Percentiles rank a stretch among this genome's conserved stretches.
phyloP scores from a whole-genome alignment of 164 flowering plant species.

The Aristolochia fimbriata region DNA sequence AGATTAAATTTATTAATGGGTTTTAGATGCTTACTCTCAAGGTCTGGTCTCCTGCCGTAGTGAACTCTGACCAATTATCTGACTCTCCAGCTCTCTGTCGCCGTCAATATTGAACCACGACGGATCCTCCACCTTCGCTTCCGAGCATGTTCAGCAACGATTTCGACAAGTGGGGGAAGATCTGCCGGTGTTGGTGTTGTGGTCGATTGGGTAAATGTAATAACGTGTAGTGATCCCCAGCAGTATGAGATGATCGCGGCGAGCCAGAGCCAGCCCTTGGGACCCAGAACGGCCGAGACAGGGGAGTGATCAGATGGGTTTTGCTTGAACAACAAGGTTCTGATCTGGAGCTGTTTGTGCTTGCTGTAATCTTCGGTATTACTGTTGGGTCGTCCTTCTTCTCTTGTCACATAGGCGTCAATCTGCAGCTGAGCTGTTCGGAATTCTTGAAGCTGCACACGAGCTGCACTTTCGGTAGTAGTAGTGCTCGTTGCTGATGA shows the following conservation, averaged over 20 bases:
- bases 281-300: slow-evolving; percentile 46
- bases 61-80: slow-evolving; percentile 56
- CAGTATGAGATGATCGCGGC: slow-evolving; percentile 48
- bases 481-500: no score
- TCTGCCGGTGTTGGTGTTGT: slow-evolving; percentile 28
- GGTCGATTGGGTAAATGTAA: slow-evolving; percentile 63
- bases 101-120: slow-evolving; percentile 21
- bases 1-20: no score
- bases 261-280: slow-evolving; percentile 72
- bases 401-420: slow-evolving; percentile 72
- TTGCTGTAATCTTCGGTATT: no score
- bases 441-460: slow-evolving; percentile 50
- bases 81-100: slow-evolving; percentile 53
- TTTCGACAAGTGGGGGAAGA: slow-evolving; percentile 22
- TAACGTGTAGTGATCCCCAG: slow-evolving; percentile 39
- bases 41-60: slow-evolving; percentile 58
- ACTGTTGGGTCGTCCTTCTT: slow-evolving; percentile 26
- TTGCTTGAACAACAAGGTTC: no score
- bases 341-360: no score
- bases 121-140: slow-evolving; percentile 29
- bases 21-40: slow-evolving; percentile 29
- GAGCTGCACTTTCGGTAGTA: slow-evolving; percentile 29
- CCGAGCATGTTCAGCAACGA: slow-evolving; percentile 36
- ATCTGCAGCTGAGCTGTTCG: slow-evolving; percentile 46
- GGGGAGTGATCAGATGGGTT: no score